phyloP scores from a whole-genome alignment of 2,329 filamentous ascomycete species.

The Aplosporella prunicola region DNA sequence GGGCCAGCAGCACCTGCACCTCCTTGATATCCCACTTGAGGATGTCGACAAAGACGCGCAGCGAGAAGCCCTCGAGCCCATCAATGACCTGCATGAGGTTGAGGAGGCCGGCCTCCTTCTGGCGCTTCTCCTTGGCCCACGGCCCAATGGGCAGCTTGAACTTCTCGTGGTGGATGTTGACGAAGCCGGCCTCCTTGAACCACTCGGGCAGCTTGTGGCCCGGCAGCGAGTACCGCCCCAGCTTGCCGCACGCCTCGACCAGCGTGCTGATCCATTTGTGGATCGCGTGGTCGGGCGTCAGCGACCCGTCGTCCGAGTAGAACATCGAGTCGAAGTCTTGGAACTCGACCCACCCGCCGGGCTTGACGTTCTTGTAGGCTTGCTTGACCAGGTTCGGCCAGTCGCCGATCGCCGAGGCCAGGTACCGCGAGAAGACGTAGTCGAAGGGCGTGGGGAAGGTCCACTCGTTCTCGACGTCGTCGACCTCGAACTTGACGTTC shows the following conservation, averaged over 20 bases:
- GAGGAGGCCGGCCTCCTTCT: slow-evolving; percentile 22
- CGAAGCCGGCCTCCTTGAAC: slow-evolving; percentile 23
- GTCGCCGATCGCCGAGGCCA: slow-evolving; percentile 23
- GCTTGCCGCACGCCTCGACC: neutral
- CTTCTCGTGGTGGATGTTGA: slow-evolving; percentile 24
- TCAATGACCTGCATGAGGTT: slow-evolving; percentile 19
- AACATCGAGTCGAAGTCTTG: slow-evolving; percentile 16
- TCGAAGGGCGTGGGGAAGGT: slow-evolving; percentile 24
- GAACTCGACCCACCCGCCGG: slow-evolving; percentile 28
- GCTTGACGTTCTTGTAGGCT: slow-evolving; percentile 20
- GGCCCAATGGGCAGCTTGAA: slow-evolving; percentile 19
- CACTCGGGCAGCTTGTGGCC: slow-evolving; percentile 20
- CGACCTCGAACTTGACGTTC: slow-evolving; percentile 33
- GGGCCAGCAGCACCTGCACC: slow-evolving; percentile 18
- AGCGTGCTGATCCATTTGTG: slow-evolving; percentile 4
- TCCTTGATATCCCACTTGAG: slow-evolving; percentile 17
- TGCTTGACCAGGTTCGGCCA: slow-evolving; percentile 23
- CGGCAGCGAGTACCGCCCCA: neutral
- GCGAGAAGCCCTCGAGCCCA: slow-evolving; percentile 19
- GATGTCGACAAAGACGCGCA: slow-evolving; percentile 14
- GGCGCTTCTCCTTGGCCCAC: slow-evolving; percentile 16
- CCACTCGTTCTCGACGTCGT: slow-evolving; percentile 34
- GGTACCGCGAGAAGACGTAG: slow-evolving; percentile 24
- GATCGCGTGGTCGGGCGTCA: neutral
- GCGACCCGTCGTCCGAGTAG: neutral